Evolutionary conservation across 2,329 filamentous ascomycete species (phyloP).

Genomic region (Ophiostoma montium): DNA sequence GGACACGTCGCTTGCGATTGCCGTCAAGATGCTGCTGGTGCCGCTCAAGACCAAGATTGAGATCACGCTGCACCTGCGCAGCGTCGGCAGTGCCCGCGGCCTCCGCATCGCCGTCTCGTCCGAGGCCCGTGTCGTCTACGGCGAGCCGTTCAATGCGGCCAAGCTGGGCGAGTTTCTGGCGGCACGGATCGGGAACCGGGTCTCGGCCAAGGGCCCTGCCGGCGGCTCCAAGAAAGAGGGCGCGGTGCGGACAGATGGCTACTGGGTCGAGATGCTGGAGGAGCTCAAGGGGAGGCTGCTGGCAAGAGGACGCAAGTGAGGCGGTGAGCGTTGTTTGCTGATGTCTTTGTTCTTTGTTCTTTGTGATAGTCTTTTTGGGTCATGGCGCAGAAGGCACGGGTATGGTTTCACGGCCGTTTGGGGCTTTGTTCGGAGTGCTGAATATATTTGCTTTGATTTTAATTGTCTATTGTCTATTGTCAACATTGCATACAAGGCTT

Average conservation of each 20-base stretch:
- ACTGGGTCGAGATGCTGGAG: slow-evolving; percentile 41
- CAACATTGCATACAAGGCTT: neutral
- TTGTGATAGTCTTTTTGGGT: too few relatives aligned
- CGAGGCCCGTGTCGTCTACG: slow-evolving; percentile 54
- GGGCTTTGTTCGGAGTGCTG: too few relatives aligned
- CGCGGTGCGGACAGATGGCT: neutral
- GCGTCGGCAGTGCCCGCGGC: neutral
- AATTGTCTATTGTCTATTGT: neutral
- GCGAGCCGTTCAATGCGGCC: slow-evolving; percentile 59
- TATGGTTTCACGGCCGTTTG: too few relatives aligned
- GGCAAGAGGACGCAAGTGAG: slow-evolving; percentile 37
- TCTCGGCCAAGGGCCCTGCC: slow-evolving; percentile 13
- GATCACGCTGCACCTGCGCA: slow-evolving; percentile 38
- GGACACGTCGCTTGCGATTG: slow-evolving; percentile 51
- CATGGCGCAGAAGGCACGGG: too few relatives aligned
- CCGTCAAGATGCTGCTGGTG: slow-evolving; percentile 45
- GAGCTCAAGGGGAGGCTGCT: slow-evolving; percentile 42
- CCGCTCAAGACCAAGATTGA: slow-evolving; percentile 56
- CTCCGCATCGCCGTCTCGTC: slow-evolving; percentile 36
- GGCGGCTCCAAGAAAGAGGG: slow-evolving; percentile 18
- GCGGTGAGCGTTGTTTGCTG: neutral
- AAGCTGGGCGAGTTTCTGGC: slow-evolving; percentile 62
- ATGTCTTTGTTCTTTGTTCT: neutral
- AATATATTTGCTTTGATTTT: neutral
- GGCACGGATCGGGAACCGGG: slow-evolving; percentile 33